phyloP scores from a whole-genome alignment of 2,329 filamentous ascomycete genomes.

The Penicillium sp. region DNA sequence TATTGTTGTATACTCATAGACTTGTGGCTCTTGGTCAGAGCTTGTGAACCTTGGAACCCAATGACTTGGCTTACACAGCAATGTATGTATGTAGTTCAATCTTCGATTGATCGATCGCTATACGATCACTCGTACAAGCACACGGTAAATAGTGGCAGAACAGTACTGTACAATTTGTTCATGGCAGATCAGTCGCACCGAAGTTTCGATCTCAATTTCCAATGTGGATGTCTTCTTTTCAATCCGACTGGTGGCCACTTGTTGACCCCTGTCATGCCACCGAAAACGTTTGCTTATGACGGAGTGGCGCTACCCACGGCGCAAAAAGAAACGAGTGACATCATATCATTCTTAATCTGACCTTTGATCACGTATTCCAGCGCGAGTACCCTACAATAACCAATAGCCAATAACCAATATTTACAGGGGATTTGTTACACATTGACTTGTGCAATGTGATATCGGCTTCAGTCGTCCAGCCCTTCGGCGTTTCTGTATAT shows the following conservation, averaged over 20 bases:
- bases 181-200: neutral
- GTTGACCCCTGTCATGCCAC: neutral
- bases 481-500: too few species aligned
- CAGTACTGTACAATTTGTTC: neutral
- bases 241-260: neutral
- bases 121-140: too few species aligned
- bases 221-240: neutral
- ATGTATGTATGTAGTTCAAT: too few species aligned
- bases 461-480: neutral
- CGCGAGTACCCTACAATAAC: neutral
- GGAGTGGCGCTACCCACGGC: conserved; percentile 1
- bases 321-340: neutral
- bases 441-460: neutral
- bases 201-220: neutral
- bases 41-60: too few species aligned
- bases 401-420: neutral
- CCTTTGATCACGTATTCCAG: neutral
- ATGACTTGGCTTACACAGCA: too few species aligned
- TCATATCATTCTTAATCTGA: neutral
- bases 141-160: too few species aligned
- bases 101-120: too few species aligned
- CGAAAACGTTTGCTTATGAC: conserved; percentile 6
- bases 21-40: too few species aligned
- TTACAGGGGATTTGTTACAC: neutral
- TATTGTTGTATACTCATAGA: too few species aligned